These are phyloP conservation scores for Coprinellus micaceus DNA, from an alignment of 768 basidiomycete genomes.

Conservation along the genomic window DNA sequence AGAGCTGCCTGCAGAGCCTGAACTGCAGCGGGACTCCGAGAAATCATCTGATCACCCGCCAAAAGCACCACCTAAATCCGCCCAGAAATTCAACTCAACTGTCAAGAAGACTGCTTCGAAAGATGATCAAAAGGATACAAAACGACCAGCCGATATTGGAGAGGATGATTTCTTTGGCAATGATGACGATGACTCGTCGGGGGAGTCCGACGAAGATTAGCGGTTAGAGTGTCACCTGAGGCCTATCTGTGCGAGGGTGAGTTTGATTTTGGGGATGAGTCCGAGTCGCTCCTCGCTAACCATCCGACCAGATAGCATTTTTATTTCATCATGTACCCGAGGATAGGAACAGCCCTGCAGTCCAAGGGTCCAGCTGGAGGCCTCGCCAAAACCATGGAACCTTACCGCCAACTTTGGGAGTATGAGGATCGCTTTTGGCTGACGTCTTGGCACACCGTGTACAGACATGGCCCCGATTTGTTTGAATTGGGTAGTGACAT, in stretches of 20 bases:
- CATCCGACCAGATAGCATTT: no score
- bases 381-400: not conserved
- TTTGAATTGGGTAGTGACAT: not conserved
- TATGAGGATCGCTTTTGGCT: not conserved
- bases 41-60: not conserved
- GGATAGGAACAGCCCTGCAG: not conserved
- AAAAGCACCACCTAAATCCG: slow-evolving; percentile 4
- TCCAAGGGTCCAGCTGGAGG: no score
- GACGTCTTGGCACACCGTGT: no score
- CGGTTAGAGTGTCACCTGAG: not conserved
- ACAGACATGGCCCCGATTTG: not conserved
- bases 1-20: slow-evolving; percentile 58
- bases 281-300: no score
- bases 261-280: no score
- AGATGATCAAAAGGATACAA: not conserved
- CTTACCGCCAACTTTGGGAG: not conserved
- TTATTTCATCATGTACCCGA: not conserved
- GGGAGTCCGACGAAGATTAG: not conserved
- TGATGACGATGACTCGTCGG: slow-evolving; percentile 32
- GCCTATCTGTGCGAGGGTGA: not conserved
- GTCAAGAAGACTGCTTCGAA: slow-evolving; percentile 3
- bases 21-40: slow-evolving; percentile 27
- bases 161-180: slow-evolving; percentile 42
- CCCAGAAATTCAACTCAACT: slow-evolving; percentile 4
- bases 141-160: slow-evolving; percentile 16